A percentile compares a stretch with the other conserved stretches of the same genome.
phyloP scores from a whole-genome alignment of 225 moss, liverwort and hornwort species.

The Sphagnum tenellum region DNA sequence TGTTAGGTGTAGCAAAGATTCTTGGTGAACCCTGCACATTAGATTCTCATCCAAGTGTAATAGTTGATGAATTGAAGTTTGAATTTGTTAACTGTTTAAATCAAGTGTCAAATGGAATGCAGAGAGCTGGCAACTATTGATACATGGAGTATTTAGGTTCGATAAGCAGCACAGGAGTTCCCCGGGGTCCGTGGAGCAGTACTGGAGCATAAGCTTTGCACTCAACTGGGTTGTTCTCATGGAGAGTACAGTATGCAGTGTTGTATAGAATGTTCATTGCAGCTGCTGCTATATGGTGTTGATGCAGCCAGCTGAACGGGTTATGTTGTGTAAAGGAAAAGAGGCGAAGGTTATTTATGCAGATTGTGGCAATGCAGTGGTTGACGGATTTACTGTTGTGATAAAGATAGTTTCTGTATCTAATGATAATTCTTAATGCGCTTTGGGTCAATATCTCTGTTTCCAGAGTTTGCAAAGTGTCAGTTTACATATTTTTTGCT shows the following conservation, averaged over 20 bases:
- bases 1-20: too few species aligned
- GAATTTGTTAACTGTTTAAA: background rate
- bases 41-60: too few species aligned
- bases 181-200: constrained; percentile 8
- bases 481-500: too few species aligned
- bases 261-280: constrained; percentile 27
- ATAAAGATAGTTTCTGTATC: too few species aligned
- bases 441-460: too few species aligned
- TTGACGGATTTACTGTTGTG: too few species aligned
- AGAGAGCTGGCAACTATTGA: constrained; percentile 10
- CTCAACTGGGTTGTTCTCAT: constrained; percentile 13
- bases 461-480: too few species aligned
- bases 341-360: constrained; percentile 15
- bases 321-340: constrained; percentile 30
- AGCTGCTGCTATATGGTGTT: constrained; percentile 10
- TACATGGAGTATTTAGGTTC: constrained; percentile 5
- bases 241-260: constrained; percentile 17
- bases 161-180: constrained; percentile 13
- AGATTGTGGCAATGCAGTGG: constrained; percentile 10
- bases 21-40: too few species aligned
- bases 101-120: constrained; percentile 3
- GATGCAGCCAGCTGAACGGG: constrained; percentile 21
- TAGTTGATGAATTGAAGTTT: too few species aligned
- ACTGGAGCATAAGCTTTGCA: constrained; percentile 15
- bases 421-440: too few species aligned